Base-by-base conservation (phyloP, 305 asterid genomes). In the Fraxinus greggii region DNA sequence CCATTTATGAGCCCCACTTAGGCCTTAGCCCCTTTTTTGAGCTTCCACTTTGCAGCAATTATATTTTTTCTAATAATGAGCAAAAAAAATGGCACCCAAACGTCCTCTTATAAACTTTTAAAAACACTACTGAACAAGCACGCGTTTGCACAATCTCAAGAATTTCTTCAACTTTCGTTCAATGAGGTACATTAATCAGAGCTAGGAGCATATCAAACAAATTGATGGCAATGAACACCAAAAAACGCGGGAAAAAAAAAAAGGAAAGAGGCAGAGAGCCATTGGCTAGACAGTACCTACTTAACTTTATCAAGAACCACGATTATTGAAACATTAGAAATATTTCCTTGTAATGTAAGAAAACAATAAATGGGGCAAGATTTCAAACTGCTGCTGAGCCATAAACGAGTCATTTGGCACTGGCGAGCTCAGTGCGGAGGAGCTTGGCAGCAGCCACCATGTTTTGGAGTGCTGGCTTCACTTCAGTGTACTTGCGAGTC, bases 401-500 rank as follows among this genome's bases (percentile, higher is more conserved):
- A 61, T 75, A 79, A 23, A 31, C 42, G 35, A 56, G 81, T 89
- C 90, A 92, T 84, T 88, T 92, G 6, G 95, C 89, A 74, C 90
- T 88, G 83, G 92, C 90, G 1, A 93, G 92, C 79, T 92, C 83
- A 69, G 90, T 82, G 78, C 94, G 89, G 88, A 93, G 88, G 26
- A 82, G 82, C 85, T 93, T 93, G 75, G 93, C 92, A 12, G 97
- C 97, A 24, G 95, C 32, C 35, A 91, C 97, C 97, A 92, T 91
- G 87, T 89, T 87, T 70, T 87, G 90, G 9, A 93, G 92, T 51
- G 97, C 97, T 0, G 97, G 97, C 85, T 88, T 91, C 75, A 93
- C 97, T 83, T 93, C 97, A 0, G 77, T 59, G 79, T 93, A 93
- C 82, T 92, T 93, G 83, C 97, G 94, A 23, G 97, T 93, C 92